A percentile compares a stretch with the other conserved stretches of the same genome.
These are phyloP conservation scores for Flaveria robusta DNA, from an alignment of 129 eudicot genomes.

Conservation along the genomic window DNA sequence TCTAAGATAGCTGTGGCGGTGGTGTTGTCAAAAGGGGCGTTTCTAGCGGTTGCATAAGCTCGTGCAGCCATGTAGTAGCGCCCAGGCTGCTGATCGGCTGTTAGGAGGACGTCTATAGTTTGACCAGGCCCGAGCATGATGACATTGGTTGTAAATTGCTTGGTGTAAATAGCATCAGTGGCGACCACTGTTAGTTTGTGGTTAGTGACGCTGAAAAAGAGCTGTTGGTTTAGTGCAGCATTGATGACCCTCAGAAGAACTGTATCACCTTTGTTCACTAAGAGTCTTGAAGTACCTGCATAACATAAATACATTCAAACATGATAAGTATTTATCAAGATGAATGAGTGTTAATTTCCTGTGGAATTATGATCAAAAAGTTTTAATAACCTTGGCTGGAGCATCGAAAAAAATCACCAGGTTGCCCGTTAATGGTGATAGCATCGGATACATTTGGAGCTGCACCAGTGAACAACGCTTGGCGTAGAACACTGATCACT, in stretches of 20 bases:
- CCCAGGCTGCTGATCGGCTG: constrained; percentile 49
- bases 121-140: constrained; percentile 74
- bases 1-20: constrained; percentile 60
- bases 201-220: constrained; percentile 62
- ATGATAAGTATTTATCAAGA: not conserved
- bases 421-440: constrained; percentile 72
- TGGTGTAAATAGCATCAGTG: constrained; percentile 54
- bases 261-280: constrained; percentile 48
- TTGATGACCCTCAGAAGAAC: constrained; percentile 62
- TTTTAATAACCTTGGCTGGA: constrained; percentile 49
- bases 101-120: constrained; percentile 55
- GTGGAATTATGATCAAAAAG: not conserved
- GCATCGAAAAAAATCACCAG: constrained; percentile 68
- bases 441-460: constrained; percentile 84
- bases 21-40: constrained; percentile 59
- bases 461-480: constrained; percentile 55
- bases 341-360: not conserved
- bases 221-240: constrained; percentile 65
- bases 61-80: constrained; percentile 65
- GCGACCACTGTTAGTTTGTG: constrained; percentile 60
- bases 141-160: constrained; percentile 48
- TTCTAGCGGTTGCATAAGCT: constrained; percentile 47
- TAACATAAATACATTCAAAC: not conserved
- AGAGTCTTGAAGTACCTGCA: constrained; percentile 49
- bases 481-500: constrained; percentile 46